Base-by-base conservation (phyloP, 495 filamentous ascomycete genomes). In the Penicillium psychrofluorescens region DNA sequence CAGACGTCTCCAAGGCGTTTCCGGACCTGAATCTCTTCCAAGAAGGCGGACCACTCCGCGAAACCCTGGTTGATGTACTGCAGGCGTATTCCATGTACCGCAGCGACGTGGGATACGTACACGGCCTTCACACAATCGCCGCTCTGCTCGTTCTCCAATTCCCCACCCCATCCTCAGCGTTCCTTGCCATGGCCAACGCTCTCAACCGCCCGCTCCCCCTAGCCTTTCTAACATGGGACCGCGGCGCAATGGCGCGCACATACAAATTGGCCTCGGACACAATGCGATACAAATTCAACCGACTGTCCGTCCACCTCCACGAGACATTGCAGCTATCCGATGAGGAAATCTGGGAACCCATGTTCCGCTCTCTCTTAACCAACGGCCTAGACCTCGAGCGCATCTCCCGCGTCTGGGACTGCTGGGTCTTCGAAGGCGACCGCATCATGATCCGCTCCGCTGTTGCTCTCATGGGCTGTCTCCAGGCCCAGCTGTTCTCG, bases 351-450 rank as follows among this genome's bases (percentile, higher is more conserved):
- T 69, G 81, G 54, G 76, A 78, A 31, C 72, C 77, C 1, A 74
- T 83, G 51, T 78, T 83, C 61, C 65, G 71, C 30, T 74, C 72
- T 8, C 64, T 84, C 13, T 76, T 83, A 42, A 74, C 75, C 5
- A 70, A 73, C 44, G 67, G 71, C 11, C 64, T 84, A 3, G 68
- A 73, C n/a, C 64, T 95, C 3, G 91, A 95, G 49, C 76, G 84
- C 41, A 79, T 79, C 10, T 81, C 81, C 28, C 76, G 92, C 9
- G 70, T 97, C 4, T 96, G 88, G 89, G 92, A 98, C 56, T 85
- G 95, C 22, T 92, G 88, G 69, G 83, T 91, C 2, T 95, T 97
- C 45, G 92, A 98, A 59, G 90, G 90, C 3, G 92, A 97, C 53
- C 74, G 78, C 8, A 74, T 89, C 11, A 70, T 95, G 9, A 79